Conservation (phyloP, 2,329 filamentous ascomycete genomes). For the Epichloe sp. region DNA sequence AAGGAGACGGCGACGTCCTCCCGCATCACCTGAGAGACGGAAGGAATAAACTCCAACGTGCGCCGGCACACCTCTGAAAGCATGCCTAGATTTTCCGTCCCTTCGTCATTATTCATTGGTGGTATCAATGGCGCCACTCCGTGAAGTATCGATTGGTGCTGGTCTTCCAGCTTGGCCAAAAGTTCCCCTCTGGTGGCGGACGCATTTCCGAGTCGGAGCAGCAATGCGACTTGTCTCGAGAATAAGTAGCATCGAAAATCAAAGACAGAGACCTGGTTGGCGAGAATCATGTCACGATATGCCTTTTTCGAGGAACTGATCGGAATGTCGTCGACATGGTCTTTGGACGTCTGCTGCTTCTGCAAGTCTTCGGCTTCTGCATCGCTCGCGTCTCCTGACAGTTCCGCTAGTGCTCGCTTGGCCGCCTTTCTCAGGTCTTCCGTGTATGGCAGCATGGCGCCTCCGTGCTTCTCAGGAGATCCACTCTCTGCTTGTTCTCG, state of each 20-base stretch:
- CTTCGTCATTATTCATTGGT: conserved; percentile 38
- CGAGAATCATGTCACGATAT: conserved; percentile 83
- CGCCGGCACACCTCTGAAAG: conserved; percentile 80
- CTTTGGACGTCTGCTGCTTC: conserved; percentile 23
- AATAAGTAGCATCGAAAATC: conserved; percentile 95
- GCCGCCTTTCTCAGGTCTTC: conserved; percentile 55
- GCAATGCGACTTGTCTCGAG: conserved; percentile 68
- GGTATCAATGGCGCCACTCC: conserved; percentile 41
- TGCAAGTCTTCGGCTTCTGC: conserved; percentile 38
- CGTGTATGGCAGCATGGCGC: conserved; percentile 58
- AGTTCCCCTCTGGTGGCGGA: conserved; percentile 50
- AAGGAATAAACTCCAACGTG: conserved; percentile 71
- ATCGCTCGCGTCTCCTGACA: conserved; percentile 16
- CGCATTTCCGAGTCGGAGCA: conserved; percentile 71
- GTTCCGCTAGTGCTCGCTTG: conserved; percentile 34
- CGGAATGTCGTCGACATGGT: conserved; percentile 42
- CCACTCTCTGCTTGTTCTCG: conserved; percentile 54
- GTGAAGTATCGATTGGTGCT: conserved; percentile 44
- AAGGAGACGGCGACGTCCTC: conserved; percentile 56
- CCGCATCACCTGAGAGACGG: conserved; percentile 66
- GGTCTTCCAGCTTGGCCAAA: conserved; percentile 46
- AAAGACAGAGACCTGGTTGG: conserved; percentile 90
- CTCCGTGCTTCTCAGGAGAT: conserved; percentile 52
- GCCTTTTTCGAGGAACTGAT: conserved; percentile 57
- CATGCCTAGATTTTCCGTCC: conserved; percentile 60